Percentiles rank a stretch among this genome's conserved stretches.
Evolutionary conservation across 2,329 filamentous ascomycete genomes (phyloP).

Genomic region (Calonectria pseudoturangicola): DNA sequence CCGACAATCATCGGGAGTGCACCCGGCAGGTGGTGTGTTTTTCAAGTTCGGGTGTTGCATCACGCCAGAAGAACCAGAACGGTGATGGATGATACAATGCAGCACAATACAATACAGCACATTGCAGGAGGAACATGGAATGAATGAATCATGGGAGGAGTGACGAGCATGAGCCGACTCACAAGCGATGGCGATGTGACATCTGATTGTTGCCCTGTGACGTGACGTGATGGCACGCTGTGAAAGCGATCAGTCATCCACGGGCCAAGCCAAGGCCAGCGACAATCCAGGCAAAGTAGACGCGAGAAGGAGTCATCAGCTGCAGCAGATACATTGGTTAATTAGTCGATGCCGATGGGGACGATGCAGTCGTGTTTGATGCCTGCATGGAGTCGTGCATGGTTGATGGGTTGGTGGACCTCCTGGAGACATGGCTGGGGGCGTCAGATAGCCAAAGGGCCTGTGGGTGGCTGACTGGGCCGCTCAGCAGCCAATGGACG

Average conservation of each 20-base stretch:
- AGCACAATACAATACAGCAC: too few relatives aligned
- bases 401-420: constrained; percentile 31
- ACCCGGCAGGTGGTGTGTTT: constrained; percentile 28
- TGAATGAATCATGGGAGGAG: background rate
- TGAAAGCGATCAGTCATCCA: constrained; percentile 23
- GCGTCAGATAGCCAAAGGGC: constrained; percentile 10
- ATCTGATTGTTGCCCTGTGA: constrained; percentile 32
- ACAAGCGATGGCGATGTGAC: constrained; percentile 28
- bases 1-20: background rate
- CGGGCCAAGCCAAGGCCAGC: background rate
- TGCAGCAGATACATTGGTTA: constrained; percentile 12
- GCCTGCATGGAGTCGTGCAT: constrained; percentile 5
- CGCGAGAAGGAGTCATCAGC: constrained; percentile 15
- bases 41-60: constrained; percentile 18
- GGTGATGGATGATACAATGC: constrained; percentile 11
- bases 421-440: constrained; percentile 19
- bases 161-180: constrained; percentile 15
- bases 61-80: constrained; percentile 9
- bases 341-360: constrained; percentile 18
- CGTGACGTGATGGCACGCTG: constrained; percentile 19
- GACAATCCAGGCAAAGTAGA: constrained; percentile 10
- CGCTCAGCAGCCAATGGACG: constrained; percentile 34
- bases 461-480: constrained; percentile 31
- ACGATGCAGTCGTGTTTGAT: constrained; percentile 18
- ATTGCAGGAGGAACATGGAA: background rate